phyloP scores from a whole-genome alignment of 2,329 filamentous ascomycete genomes.

The Ascochyta lentis region DNA sequence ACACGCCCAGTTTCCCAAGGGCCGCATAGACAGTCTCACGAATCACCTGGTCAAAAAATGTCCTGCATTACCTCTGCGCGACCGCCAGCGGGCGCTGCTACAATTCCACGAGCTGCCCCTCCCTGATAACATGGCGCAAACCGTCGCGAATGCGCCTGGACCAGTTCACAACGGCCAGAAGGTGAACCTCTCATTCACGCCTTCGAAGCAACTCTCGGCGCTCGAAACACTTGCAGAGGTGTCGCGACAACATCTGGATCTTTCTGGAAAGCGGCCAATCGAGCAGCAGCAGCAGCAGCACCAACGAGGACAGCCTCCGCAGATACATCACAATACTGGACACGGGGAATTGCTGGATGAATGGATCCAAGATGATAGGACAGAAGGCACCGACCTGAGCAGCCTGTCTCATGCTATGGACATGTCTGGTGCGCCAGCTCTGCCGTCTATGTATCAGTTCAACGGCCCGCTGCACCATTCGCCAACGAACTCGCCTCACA shows the following conservation, averaged over 20 bases:
- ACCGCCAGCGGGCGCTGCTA: constrained; percentile 76
- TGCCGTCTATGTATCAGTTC: constrained; percentile 50
- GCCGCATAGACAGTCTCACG: constrained; percentile 81
- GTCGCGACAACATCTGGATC: constrained; percentile 74
- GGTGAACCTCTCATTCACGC: constrained; percentile 53
- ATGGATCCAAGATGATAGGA: constrained; percentile 48
- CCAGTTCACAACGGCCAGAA: constrained; percentile 39
- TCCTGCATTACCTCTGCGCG: constrained; percentile 74
- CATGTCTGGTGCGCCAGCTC: constrained; percentile 41
- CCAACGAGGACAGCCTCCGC: constrained; percentile 7
- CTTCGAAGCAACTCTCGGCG: constrained; percentile 72
- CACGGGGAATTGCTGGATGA: constrained; percentile 45
- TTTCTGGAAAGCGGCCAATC: constrained; percentile 53
- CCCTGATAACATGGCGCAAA: constrained; percentile 47
- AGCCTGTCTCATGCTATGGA: constrained; percentile 41
- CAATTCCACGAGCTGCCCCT: constrained; percentile 72
- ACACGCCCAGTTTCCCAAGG: constrained; percentile 73
- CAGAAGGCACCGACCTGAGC: constrained; percentile 36
- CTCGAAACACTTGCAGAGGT: constrained; percentile 88
- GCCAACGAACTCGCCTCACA: constrained; percentile 44
- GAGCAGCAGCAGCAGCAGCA: constrained; percentile 29
- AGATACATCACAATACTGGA: constrained; percentile 22
- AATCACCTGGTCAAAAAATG: constrained; percentile 88
- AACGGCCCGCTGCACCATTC: constrained; percentile 46
- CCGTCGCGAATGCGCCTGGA: constrained; percentile 17